phyloP scores from a whole-genome alignment of 2,329 filamentous ascomycete genomes.

The Thermochaetoides dissita region DNA sequence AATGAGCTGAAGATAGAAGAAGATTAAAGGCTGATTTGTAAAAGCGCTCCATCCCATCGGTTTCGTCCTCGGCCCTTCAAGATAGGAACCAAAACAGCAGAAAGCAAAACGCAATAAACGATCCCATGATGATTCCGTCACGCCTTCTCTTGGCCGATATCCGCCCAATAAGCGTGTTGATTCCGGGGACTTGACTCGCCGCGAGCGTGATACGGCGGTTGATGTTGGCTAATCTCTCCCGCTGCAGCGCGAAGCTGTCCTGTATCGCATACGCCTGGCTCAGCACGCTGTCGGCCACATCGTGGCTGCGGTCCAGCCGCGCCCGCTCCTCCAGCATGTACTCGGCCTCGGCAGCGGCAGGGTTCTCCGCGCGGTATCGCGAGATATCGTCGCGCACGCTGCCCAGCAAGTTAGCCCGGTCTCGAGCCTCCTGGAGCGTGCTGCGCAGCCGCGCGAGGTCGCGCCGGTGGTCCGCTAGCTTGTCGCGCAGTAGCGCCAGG shows the following conservation, averaged over 20 bases:
- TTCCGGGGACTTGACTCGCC: slow-evolving; percentile 79
- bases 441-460: slow-evolving; percentile 65
- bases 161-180: slow-evolving; percentile 80
- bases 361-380: slow-evolving; percentile 71
- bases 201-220: slow-evolving; percentile 81
- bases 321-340: slow-evolving; percentile 91
- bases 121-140: slow-evolving; percentile 84
- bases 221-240: slow-evolving; percentile 76
- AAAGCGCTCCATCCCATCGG: neutral
- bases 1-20: no score
- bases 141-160: slow-evolving; percentile 92
- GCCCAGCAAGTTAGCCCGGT: slow-evolving; percentile 77
- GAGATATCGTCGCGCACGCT: slow-evolving; percentile 88
- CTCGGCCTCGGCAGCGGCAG: slow-evolving; percentile 73
- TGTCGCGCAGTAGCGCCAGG: slow-evolving; percentile 77
- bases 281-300: slow-evolving; percentile 76
- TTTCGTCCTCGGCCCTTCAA: no score
- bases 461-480: slow-evolving; percentile 72
- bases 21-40: neutral
- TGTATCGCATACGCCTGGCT: slow-evolving; percentile 95
- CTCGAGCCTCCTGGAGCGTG: slow-evolving; percentile 62
- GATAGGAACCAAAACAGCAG: slow-evolving; percentile 65
- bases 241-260: slow-evolving; percentile 74
- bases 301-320: slow-evolving; percentile 78
- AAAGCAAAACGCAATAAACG: slow-evolving; percentile 86